Evolutionary conservation across 106 monocot genomes (phyloP).

Genomic region (Acorus gramineus): DNA sequence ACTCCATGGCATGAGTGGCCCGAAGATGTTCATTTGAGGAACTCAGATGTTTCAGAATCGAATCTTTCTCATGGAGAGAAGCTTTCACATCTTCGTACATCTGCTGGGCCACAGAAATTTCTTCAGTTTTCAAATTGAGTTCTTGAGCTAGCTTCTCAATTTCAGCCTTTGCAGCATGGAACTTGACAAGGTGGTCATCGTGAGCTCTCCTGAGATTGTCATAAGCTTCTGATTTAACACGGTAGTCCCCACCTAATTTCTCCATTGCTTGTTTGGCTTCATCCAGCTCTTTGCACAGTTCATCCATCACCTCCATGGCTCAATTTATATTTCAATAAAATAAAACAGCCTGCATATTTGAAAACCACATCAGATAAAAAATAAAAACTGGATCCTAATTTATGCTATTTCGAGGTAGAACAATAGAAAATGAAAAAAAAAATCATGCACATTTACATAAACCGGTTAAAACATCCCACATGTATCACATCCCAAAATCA

Average conservation of each 20-base stretch:
- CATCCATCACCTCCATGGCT: slow-evolving; percentile 21
- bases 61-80: slow-evolving; percentile 53
- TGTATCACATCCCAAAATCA: no score
- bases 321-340: neutral
- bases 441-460: no score
- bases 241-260: slow-evolving; percentile 29
- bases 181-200: slow-evolving; percentile 24
- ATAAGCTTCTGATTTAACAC: slow-evolving; percentile 24
- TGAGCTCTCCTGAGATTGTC: slow-evolving; percentile 40
- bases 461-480: no score
- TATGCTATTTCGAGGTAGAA: no score
- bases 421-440: no score
- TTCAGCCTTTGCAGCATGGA: slow-evolving; percentile 31
- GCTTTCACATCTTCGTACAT: slow-evolving; percentile 39
- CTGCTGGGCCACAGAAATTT: slow-evolving; percentile 18
- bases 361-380: no score
- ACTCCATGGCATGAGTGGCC: slow-evolving; percentile 22
- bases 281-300: slow-evolving; percentile 49
- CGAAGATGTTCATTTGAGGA: slow-evolving; percentile 38
- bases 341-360: no score
- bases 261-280: slow-evolving; percentile 46
- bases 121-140: slow-evolving; percentile 35
- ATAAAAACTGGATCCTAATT: no score
- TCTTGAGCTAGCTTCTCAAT: slow-evolving; percentile 33
- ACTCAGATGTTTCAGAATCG: slow-evolving; percentile 31